Evolutionary conservation across 2,329 filamentous ascomycete species (phyloP).

Genomic region (Eutypella sp.): DNA sequence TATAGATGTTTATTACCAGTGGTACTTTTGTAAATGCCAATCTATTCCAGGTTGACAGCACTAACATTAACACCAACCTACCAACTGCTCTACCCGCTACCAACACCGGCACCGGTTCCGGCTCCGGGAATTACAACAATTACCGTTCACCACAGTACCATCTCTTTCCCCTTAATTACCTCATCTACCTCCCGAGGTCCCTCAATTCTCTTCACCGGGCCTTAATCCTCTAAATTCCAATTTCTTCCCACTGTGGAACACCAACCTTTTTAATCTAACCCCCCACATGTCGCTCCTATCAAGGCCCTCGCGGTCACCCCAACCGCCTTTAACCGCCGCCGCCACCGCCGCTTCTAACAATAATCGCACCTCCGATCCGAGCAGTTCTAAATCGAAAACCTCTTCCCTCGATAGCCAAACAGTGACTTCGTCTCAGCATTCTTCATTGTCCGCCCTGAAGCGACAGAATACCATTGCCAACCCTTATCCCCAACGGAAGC

Average conservation of each 20-base stretch:
- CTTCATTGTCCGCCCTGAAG: conserved; percentile 50
- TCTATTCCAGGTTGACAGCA: no score
- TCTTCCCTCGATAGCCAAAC: conserved; percentile 45
- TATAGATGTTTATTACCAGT: no score
- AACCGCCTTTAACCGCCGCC: conserved; percentile 36
- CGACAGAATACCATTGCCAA: conserved; percentile 46
- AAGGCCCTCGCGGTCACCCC: conserved; percentile 51
- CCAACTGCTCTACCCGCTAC: no score
- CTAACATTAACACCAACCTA: no score
- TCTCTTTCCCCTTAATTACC: no score
- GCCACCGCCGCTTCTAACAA: conserved; percentile 29
- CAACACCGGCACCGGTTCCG: not conserved
- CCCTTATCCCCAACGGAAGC: conserved; percentile 47
- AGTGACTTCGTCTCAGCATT: conserved; percentile 53
- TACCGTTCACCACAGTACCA: no score
- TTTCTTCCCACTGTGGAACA: conserved; percentile 55
- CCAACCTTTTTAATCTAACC: no score
- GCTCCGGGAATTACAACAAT: conserved; percentile 1
- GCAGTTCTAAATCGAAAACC: conserved; percentile 52
- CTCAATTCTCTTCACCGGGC: no score
- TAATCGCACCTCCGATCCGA: conserved; percentile 54
- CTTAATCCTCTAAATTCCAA: no score
- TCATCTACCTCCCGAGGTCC: no score
- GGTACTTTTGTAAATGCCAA: no score
- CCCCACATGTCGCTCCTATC: conserved; percentile 53